A percentile compares a stretch with the other conserved stretches of the same genome.
These are phyloP conservation scores for Vinca minor DNA, from an alignment of 257 asterid genomes.

Conservation along the genomic window DNA sequence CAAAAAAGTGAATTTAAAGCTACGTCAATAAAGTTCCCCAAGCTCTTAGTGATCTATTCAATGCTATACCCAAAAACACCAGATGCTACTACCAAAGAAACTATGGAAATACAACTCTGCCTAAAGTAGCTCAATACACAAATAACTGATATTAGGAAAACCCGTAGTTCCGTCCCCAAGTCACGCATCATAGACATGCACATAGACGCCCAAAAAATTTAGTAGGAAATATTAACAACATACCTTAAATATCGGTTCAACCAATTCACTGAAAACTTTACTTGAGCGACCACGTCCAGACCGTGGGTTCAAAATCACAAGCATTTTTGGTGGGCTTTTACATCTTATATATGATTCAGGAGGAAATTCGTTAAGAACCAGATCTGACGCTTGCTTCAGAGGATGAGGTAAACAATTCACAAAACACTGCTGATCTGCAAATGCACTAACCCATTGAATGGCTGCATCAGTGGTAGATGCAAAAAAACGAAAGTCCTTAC, in stretches of 20 bases:
- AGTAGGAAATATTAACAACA: conserved; percentile 15
- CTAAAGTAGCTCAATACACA: neutral
- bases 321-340: conserved; percentile 85
- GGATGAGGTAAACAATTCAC: conserved; percentile 93
- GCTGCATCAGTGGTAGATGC: conserved; percentile 82
- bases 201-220: neutral
- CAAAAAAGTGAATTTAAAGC: neutral
- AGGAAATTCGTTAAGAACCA: conserved; percentile 63
- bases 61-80: neutral
- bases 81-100: neutral
- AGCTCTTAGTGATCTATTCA: neutral
- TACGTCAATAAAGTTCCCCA: neutral
- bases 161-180: too few relatives aligned
- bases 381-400: conserved; percentile 58
- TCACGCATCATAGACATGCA: neutral
- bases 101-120: neutral
- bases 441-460: conserved; percentile 86
- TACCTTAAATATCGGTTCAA: conserved; percentile 91
- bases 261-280: conserved; percentile 80
- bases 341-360: conserved; percentile 76
- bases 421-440: conserved; percentile 96
- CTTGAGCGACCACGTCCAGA: conserved; percentile 96
- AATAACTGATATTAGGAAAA: too few relatives aligned
- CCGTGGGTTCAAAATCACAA: conserved; percentile 89
- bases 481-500: conserved; percentile 75